A percentile compares a stretch with the other conserved stretches of the same genome.
Conservation (phyloP, 192 early-diverging fungal species). For the Dimargaris verticillata region DNA sequence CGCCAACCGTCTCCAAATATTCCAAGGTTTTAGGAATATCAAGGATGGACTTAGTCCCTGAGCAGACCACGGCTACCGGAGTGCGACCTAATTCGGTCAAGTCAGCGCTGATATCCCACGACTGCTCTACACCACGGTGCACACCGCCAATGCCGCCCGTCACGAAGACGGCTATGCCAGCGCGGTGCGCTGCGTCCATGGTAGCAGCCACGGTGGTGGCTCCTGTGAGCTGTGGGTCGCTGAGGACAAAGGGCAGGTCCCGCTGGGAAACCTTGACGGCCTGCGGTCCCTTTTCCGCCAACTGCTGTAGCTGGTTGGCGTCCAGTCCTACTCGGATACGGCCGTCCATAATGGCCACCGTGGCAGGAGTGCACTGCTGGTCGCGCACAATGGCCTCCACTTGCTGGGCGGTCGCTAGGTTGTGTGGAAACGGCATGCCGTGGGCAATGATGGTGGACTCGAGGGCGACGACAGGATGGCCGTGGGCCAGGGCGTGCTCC, state of each 20-base stretch:
- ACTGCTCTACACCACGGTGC: conserved; percentile 61
- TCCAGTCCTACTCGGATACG: conserved; percentile 64
- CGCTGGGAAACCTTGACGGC: conserved; percentile 70
- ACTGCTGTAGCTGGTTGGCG: conserved; percentile 35
- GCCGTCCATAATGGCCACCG: conserved; percentile 79
- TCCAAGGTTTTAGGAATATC: conserved; percentile 87
- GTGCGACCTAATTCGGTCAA: conserved; percentile 79
- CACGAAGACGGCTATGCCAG: conserved; percentile 81
- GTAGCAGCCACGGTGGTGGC: conserved; percentile 90
- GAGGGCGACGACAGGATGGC: conserved; percentile 68
- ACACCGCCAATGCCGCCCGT: conserved; percentile 97
- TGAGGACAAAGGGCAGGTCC: conserved; percentile 63
- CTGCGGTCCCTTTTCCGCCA: conserved; percentile 40
- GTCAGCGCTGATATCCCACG: conserved; percentile 85
- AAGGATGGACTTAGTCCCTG: conserved; percentile 91
- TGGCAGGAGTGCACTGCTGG: conserved; percentile 67
- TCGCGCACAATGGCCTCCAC: conserved; percentile 62
- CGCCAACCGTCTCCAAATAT: conserved; percentile 83
- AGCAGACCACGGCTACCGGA: conserved; percentile 87
- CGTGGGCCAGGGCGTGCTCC: conserved; percentile 33
- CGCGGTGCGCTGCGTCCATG: conserved; percentile 69
- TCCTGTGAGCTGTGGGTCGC: conserved; percentile 44
- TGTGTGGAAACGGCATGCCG: conserved; percentile 89
- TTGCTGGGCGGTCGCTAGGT: conserved; percentile 64
- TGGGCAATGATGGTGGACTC: conserved; percentile 95